Evolutionary conservation across 2,329 filamentous ascomycete species (phyloP), one percentile per base, ranked within the genome.

Genomic region (Stachybotrys elegans): DNA sequence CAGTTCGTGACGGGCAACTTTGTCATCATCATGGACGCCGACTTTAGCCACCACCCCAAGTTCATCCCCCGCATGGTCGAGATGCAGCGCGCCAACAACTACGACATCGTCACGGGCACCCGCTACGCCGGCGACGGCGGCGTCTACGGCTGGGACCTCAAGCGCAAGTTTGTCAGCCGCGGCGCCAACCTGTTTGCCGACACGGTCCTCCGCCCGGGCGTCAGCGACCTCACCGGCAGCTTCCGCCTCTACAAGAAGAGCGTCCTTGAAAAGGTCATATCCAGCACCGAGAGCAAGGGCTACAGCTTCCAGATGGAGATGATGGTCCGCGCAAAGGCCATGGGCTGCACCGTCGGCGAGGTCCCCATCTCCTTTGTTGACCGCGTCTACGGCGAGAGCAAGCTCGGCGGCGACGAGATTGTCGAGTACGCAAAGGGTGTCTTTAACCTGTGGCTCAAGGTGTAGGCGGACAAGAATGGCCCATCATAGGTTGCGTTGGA

Each of bases 271-370:
- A 91, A 88, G 75, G 89, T 95, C 46, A 96, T 98, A 57, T 74
- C 78, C 60, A 88, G 79, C 68, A 96, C 90, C 8, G 86, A 96
- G 76, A 93, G 88, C 64, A 95, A 97, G 72, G 93, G 93, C 3
- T 98, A 97, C 67, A 92, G 87, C 32, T 98, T 98, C 76, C 93
- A 98, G 81, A 98, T 98, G 93, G 92, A 96, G 77, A 86, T 98
- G 83, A 97, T 96, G 84, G 92, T 97, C 8, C 79, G 91, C 49
- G 93, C 93, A 25, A 96, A 96, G 80, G 88, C 86, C 14, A 91
- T 96, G 88, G 92, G 93, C 1, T 95, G 81, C 72, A 87, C 84
- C 29, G 92, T 98, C 23, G 88, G 88, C 14, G 93, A 98, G 75
- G 92, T 95, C 48, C 93, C 93, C 12, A 98, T 98, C 55, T 88